A percentile compares a stretch with the other conserved stretches of the same genome.
Evolutionary conservation across 768 basidiomycete genomes (phyloP).

Genomic region (Boletus rubropictus): DNA sequence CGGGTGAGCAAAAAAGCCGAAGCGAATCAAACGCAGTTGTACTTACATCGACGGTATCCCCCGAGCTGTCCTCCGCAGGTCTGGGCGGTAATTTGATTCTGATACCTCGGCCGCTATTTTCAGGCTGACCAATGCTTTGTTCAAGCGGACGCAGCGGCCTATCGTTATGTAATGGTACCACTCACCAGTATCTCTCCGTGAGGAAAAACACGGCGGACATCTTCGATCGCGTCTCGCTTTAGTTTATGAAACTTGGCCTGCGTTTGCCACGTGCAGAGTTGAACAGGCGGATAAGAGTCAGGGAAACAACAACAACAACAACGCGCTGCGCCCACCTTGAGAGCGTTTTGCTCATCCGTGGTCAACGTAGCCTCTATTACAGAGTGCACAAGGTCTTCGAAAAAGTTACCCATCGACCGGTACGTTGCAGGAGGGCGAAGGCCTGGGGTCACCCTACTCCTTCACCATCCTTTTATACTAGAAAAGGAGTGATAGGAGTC

Average conservation of each 20-base stretch:
- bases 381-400: constrained; percentile 26
- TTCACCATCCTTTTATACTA: constrained; percentile 1
- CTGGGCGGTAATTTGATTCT: constrained; percentile 18
- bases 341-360: constrained; percentile 19
- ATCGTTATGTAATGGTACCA: no score
- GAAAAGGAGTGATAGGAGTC: background rate
- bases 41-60: constrained; percentile 9
- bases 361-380: constrained; percentile 19
- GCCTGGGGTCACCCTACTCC: background rate
- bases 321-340: constrained; percentile 16
- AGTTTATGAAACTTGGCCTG: constrained; percentile 29
- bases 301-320: background rate
- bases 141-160: background rate
- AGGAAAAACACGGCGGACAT: constrained; percentile 24
- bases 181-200: constrained; percentile 28
- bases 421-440: background rate
- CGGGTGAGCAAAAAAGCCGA: background rate
- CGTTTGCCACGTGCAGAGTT: background rate
- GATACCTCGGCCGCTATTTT: constrained; percentile 22
- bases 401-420: constrained; percentile 24
- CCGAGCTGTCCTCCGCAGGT: constrained; percentile 2
- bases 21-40: background rate
- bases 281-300: background rate
- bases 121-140: constrained; percentile 11
- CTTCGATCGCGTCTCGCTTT: constrained; percentile 26